Percentiles rank a stretch among this genome's conserved stretches.
Evolutionary conservation across 2,329 filamentous ascomycete genomes (phyloP).

Genomic region (Sporothrix inflata): DNA sequence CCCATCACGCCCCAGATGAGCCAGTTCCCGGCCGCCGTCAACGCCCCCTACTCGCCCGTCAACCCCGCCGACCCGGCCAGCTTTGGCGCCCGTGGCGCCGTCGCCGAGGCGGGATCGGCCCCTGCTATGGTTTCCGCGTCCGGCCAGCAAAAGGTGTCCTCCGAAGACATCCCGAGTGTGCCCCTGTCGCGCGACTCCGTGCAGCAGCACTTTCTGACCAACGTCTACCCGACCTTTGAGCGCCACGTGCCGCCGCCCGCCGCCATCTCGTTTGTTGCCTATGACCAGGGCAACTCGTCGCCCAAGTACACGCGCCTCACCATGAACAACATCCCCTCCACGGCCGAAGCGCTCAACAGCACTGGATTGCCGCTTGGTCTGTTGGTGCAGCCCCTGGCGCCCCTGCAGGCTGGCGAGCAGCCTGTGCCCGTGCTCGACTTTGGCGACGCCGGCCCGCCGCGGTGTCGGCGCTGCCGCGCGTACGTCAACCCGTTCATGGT

Average conservation of each 20-base stretch:
- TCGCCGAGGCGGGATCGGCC: conserved; percentile 42
- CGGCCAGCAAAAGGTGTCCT: conserved; percentile 76
- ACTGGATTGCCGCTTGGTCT: conserved; percentile 87
- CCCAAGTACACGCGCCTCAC: conserved; percentile 92
- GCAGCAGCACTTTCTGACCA: conserved; percentile 80
- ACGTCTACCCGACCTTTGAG: conserved; percentile 95
- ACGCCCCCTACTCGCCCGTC: conserved; percentile 54
- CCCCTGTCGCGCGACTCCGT: conserved; percentile 80
- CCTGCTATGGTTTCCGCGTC: conserved; percentile 60
- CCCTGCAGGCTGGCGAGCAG: conserved; percentile 79
- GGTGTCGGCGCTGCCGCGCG: conserved; percentile 88
- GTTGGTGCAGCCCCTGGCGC: conserved; percentile 83
- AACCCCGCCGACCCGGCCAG: conserved; percentile 48
- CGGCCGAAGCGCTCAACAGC: conserved; percentile 74
- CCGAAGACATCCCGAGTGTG: conserved; percentile 91
- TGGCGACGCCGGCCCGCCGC: conserved; percentile 84
- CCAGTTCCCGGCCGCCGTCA: conserved; percentile 66
- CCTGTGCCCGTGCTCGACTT: conserved; percentile 93
- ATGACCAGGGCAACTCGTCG: conserved; percentile 94
- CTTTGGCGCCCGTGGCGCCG: conserved; percentile 47
- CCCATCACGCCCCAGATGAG: conserved; percentile 51
- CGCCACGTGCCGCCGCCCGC: conserved; percentile 89
- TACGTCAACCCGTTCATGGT: conserved; percentile 99
- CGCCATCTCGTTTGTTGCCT: conserved; percentile 85
- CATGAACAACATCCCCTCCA: conserved; percentile 88